Evolutionary conservation across 2,329 filamentous ascomycete species (phyloP), one percentile per base, ranked within the genome.

Genomic region (Stagonosporopsis rhizophila): DNA sequence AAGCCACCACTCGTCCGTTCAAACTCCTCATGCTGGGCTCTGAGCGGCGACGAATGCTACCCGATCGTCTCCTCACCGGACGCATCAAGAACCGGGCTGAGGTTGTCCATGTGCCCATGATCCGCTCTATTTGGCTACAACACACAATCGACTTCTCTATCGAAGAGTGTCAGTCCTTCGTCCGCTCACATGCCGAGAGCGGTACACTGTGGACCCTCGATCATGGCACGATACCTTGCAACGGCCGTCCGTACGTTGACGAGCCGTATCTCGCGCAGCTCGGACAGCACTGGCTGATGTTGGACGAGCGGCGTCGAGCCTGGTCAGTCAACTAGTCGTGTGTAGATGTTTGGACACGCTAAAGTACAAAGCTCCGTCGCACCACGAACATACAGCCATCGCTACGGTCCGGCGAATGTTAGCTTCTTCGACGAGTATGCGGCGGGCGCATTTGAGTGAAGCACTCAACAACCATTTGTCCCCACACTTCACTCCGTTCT

Each of bases 121-220:
- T 82, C 44, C 73, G 74, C 61, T 61, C 70, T 6, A 76, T 82
- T 15, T 77, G 78, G 20, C 69, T 70, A 14, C 68, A 73, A 6
- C 79, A 75, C 56, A 77, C 78, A 41, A 74, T 74, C 4, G 77
- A 79, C 51, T 77, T 78, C 38, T 60, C 65, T 1, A 63, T 63
- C 11, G 70, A 77, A 57, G 53, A 78, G 41, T 80, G 80, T 50
- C 76, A 77, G 51, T 58, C 69, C 3, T 80, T 77, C 74, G 73
- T 80, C n/a, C 78, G 69, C 58, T 69, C 71, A 11, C 74, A 72
- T 20, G 77, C 78, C 4, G 59, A 81, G 55, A 68, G 73, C 35
- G 80, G 79, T n/a, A 76, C 64, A 4, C 42, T 70, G 23, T 69
- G 68, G 68, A 17, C 30, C 15, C 27, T 58, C 17, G 55, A 58